Conservation (phyloP, 2,329 filamentous ascomycete genomes). For the Alternaria gansuensis region DNA sequence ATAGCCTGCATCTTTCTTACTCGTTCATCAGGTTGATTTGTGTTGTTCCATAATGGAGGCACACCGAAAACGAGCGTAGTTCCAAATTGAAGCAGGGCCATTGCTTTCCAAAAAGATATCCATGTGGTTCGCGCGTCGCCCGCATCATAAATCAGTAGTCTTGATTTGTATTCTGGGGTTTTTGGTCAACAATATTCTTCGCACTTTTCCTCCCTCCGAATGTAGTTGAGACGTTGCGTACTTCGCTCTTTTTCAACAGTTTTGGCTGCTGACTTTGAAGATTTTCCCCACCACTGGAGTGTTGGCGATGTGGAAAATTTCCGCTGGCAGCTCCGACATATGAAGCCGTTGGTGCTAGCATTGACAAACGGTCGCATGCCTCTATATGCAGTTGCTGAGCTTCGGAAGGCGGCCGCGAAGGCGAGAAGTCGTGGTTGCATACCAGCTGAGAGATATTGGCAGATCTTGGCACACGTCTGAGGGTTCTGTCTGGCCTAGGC, state of each 20-base stretch:
- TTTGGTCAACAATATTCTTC: background rate
- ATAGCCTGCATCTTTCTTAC: conserved; percentile 42
- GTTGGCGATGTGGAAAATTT: conserved; percentile 45
- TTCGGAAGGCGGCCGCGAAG: conserved; percentile 32
- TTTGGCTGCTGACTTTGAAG: conserved; percentile 31
- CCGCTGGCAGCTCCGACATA: conserved; percentile 40
- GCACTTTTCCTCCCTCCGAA: background rate
- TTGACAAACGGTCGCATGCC: background rate
- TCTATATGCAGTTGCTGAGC: conserved; percentile 25
- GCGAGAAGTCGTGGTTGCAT: conserved; percentile 42
- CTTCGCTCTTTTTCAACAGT: conserved; percentile 36
- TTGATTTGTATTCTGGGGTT: conserved; percentile 36
- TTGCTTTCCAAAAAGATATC: conserved; percentile 51
- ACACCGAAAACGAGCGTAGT: conserved; percentile 44
- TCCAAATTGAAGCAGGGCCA: conserved; percentile 48
- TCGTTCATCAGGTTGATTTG: conserved; percentile 44
- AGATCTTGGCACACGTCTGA: background rate
- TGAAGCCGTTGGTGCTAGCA: conserved; percentile 28
- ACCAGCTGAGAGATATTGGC: conserved; percentile 16
- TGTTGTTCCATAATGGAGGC: conserved; percentile 46
- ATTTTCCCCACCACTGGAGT: conserved; percentile 29
- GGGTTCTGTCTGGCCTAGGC: background rate
- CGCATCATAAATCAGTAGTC: conserved; percentile 51
- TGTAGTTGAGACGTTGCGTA: conserved; percentile 9
- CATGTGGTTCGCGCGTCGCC: conserved; percentile 49